A percentile compares a stretch with the other conserved stretches of the same genome.
phyloP scores from a whole-genome alignment of 495 filamentous ascomycete genomes.

The Xanthoparmelia taractica region DNA sequence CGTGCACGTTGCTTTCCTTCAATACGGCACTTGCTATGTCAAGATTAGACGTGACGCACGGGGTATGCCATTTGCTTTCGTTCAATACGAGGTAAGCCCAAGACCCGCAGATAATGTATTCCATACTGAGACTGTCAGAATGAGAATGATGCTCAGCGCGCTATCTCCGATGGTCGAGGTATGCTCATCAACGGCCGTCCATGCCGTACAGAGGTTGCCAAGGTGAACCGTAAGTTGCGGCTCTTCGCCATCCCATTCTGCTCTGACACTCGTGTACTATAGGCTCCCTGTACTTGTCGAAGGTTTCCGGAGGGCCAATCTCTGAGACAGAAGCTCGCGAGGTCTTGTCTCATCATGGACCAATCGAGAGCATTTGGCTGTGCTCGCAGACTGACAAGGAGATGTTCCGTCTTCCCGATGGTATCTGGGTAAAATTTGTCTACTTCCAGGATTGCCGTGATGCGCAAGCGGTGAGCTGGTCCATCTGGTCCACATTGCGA shows the following conservation, averaged over 20 bases:
- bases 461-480: slow-evolving; percentile 28
- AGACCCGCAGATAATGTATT: background rate
- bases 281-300: slow-evolving; percentile 48
- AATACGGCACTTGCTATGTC: slow-evolving; percentile 49
- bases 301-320: slow-evolving; percentile 34
- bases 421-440: slow-evolving; percentile 45
- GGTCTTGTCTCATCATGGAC: slow-evolving; percentile 30
- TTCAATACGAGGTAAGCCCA: slow-evolving; percentile 50
- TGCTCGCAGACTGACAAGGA: slow-evolving; percentile 30
- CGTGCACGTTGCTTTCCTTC: slow-evolving; percentile 44
- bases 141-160: slow-evolving; percentile 40
- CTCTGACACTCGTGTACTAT: slow-evolving; percentile 4
- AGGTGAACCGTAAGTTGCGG: slow-evolving; percentile 41
- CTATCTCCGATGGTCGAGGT: slow-evolving; percentile 41
- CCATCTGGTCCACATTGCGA: background rate
- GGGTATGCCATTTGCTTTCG: slow-evolving; percentile 57
- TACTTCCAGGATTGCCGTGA: slow-evolving; percentile 36
- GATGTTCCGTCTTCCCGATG: slow-evolving; percentile 35
- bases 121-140: slow-evolving; percentile 28
- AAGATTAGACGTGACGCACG: slow-evolving; percentile 53
- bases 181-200: slow-evolving; percentile 46
- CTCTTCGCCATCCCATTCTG: background rate
- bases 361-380: slow-evolving; percentile 27
- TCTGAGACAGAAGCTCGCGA: slow-evolving; percentile 37
- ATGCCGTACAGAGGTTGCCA: slow-evolving; percentile 51